Evolutionary conservation across 768 basidiomycete species (phyloP).

Genomic region (Naematelia aurantialba): DNA sequence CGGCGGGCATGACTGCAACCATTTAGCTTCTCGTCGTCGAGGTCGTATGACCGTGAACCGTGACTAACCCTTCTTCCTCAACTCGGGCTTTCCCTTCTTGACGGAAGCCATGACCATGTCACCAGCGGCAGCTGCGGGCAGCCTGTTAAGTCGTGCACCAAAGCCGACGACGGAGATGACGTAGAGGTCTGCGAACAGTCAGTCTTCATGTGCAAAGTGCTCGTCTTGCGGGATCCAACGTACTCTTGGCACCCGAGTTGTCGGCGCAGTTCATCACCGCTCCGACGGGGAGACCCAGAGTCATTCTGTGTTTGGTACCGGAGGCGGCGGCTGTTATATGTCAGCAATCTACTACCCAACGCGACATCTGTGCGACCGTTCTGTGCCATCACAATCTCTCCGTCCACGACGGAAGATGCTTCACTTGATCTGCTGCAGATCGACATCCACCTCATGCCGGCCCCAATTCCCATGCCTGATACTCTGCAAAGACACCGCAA

Average conservation of each 20-base stretch:
- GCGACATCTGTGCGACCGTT: background rate
- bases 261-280: constrained; percentile 92
- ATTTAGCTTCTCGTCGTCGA: background rate
- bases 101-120: constrained; percentile 67
- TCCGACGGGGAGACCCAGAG: constrained; percentile 52
- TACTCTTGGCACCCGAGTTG: constrained; percentile 94
- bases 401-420: too few relatives aligned
- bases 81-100: constrained; percentile 99
- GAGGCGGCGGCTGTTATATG: constrained; percentile 51
- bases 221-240: constrained; percentile 15
- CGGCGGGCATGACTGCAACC: constrained; percentile 82
- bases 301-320: constrained; percentile 96
- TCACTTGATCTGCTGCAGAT: too few relatives aligned
- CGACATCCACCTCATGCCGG: too few relatives aligned
- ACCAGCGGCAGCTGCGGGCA: constrained; percentile 71
- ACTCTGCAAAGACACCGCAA: too few relatives aligned
- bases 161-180: constrained; percentile 93
- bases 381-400: too few relatives aligned
- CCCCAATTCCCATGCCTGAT: too few relatives aligned
- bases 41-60: background rate
- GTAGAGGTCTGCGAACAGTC: constrained; percentile 42
- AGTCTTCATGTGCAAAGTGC: background rate
- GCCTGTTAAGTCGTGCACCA: constrained; percentile 93
- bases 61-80: constrained; percentile 95
- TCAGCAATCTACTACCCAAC: background rate